Evolutionary conservation across 1,139 yeast genomes (phyloP).

Genomic region (Saccharomyces hybrid): DNA sequence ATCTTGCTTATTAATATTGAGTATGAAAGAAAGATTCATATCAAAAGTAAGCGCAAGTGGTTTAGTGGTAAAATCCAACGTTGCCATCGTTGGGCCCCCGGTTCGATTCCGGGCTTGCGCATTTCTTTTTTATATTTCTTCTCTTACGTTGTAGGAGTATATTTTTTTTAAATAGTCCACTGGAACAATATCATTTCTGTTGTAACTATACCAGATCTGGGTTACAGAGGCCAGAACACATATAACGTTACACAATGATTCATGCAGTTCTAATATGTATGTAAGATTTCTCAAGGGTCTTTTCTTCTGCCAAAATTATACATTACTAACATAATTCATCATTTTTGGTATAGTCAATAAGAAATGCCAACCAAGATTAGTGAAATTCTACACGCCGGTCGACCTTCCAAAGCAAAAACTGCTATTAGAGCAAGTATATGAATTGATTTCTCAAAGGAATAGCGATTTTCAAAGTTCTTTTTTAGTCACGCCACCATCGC

Average conservation of each 20-base stretch:
- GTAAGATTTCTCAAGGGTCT: slow-evolving; percentile 30
- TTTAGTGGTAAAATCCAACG: slow-evolving; percentile 1
- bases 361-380: slow-evolving; percentile 84
- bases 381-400: slow-evolving; percentile 89
- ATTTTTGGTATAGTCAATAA: slow-evolving; percentile 53
- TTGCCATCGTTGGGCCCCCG: slow-evolving; percentile 1
- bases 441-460: slow-evolving; percentile 27
- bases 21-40: not conserved
- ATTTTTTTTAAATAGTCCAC: not conserved
- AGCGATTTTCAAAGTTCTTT: slow-evolving; percentile 30
- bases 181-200: not conserved
- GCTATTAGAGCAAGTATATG: slow-evolving; percentile 30
- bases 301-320: not conserved
- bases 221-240: not conserved
- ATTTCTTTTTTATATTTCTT: not conserved
- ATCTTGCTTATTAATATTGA: no score
- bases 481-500: slow-evolving; percentile 33
- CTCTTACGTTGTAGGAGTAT: not conserved
- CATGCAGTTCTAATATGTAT: slow-evolving; percentile 82
- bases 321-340: slow-evolving; percentile 5
- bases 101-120: slow-evolving; percentile 1
- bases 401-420: slow-evolving; percentile 31
- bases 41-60: not conserved
- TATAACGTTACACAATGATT: slow-evolving; percentile 45
- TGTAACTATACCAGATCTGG: not conserved